Base-by-base conservation (phyloP, 2,329 filamentous ascomycete genomes). In the Colletotrichum tropicicola region DNA sequence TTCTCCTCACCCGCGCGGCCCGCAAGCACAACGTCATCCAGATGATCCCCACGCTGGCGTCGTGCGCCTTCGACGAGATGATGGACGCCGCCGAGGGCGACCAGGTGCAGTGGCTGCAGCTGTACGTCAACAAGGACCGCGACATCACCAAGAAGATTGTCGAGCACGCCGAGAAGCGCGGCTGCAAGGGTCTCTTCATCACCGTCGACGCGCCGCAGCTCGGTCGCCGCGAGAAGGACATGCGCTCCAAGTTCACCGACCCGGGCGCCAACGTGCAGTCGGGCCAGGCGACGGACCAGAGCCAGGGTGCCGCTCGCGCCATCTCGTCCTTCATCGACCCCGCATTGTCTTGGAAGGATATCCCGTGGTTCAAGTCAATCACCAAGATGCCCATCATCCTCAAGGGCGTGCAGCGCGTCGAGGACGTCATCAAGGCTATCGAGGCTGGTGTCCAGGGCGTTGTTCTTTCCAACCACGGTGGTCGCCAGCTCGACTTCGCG, bases 251-350 rank as follows among this genome's bases (percentile, higher is more conserved):
- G 79, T 97, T 97, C 75, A 88, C 88, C 37, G 95, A 97, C 71
- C 87, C 87, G 13, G 95, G 94, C 8, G 92, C 91, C 27, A 92
- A 89, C 73, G 93, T 98, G 13, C 96, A 98, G 79, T 83, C 82
- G 12, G 92, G 92, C 53, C 85, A 90, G 64, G 78, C 85, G 57
- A 93, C 95, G 19, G 94, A 98, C 78, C 93, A 89, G 67, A 92
- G 89, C 17, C 96, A 99, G 82, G 96, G 96, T 53, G 96, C 95
- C 2, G 95, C 96, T 6, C 89, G 96, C 68, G 96, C 96, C 68
- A 99, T 99, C 73, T 97, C 93, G 28, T 93, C 89, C 65, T 99
- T 99, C 79, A 99, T 99, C 81, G 96, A 99, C 83, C 96, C 96
- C 2, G 85, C 87, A n/a, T 86, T 99, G 10, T 92, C 88, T 74